Percentiles rank a stretch among this genome's conserved stretches.
phyloP scores from a whole-genome alignment of 2,329 filamentous ascomycete genomes.

The Decorospora gaudefroyi region DNA sequence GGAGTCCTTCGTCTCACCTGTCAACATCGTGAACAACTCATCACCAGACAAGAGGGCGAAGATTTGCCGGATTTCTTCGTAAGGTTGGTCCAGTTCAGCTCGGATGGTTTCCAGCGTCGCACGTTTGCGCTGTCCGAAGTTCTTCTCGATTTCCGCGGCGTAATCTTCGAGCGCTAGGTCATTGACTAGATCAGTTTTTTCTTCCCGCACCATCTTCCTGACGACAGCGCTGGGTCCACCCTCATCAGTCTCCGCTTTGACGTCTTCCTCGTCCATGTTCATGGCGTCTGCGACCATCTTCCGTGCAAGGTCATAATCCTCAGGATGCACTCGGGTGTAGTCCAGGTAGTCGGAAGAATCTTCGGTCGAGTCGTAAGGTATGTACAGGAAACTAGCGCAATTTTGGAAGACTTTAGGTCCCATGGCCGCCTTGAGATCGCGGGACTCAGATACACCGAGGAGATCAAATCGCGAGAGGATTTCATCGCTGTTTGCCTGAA shows the following conservation, averaged over 20 bases:
- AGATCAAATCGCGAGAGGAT: slow-evolving; percentile 85
- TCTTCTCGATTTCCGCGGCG: slow-evolving; percentile 89
- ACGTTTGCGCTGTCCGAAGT: slow-evolving; percentile 92
- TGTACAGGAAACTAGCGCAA: slow-evolving; percentile 91
- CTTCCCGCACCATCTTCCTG: slow-evolving; percentile 90
- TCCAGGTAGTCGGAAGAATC: slow-evolving; percentile 88
- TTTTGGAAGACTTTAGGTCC: slow-evolving; percentile 94
- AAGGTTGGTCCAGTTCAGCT: slow-evolving; percentile 87
- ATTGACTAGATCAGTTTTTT: slow-evolving; percentile 92
- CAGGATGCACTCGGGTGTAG: slow-evolving; percentile 94
- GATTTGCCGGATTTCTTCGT: slow-evolving; percentile 86
- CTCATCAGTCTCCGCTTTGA: slow-evolving; percentile 91
- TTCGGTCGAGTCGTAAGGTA: slow-evolving; percentile 83
- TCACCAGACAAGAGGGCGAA: slow-evolving; percentile 72
- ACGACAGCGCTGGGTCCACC: slow-evolving; percentile 89
- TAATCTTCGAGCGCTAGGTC: slow-evolving; percentile 97
- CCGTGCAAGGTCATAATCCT: slow-evolving; percentile 96
- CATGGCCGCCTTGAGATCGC: slow-evolving; percentile 57
- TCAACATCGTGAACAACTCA: slow-evolving; percentile 94
- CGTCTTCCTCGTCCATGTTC: slow-evolving; percentile 95
- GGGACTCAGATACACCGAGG: slow-evolving; percentile 76
- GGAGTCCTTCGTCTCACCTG: slow-evolving; percentile 85
- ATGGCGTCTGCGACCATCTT: slow-evolving; percentile 98
- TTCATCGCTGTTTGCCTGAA: slow-evolving; percentile 86
- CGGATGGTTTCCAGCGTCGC: slow-evolving; percentile 96